Evolutionary conservation across 768 basidiomycete species (phyloP).

Genomic region (Lepiota brunneoincarnata): DNA sequence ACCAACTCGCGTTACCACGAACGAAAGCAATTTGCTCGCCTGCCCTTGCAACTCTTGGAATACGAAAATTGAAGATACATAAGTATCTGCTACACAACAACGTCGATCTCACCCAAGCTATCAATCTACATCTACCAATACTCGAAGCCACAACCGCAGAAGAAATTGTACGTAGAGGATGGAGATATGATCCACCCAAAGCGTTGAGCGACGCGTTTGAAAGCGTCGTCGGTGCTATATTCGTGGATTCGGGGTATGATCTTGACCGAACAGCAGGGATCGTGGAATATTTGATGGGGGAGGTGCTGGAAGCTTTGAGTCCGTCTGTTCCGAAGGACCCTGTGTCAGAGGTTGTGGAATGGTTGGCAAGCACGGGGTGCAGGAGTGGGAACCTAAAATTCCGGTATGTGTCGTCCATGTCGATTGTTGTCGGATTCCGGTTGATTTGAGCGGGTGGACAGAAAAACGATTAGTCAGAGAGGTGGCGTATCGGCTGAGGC

Average conservation of each 20-base stretch:
- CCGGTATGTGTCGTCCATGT: constrained; percentile 5
- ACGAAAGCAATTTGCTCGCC: constrained; percentile 71
- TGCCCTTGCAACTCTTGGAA: constrained; percentile 66
- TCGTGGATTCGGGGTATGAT: constrained; percentile 77
- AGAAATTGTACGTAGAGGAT: constrained; percentile 66
- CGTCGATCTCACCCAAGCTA: constrained; percentile 62
- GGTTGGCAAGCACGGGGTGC: constrained; percentile 61
- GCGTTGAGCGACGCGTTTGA: constrained; percentile 83
- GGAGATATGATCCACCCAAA: constrained; percentile 87
- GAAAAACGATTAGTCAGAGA: constrained; percentile 16
- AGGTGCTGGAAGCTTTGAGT: constrained; percentile 57
- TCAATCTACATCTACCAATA: constrained; percentile 57
- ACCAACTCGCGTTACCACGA: constrained; percentile 71
- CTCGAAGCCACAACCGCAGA: constrained; percentile 53
- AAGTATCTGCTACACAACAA: constrained; percentile 69
- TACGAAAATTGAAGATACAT: constrained; percentile 66
- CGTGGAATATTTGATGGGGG: constrained; percentile 62
- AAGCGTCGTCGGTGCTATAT: constrained; percentile 78
- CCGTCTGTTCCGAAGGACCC: constrained; percentile 69
- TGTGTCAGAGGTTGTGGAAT: constrained; percentile 66
- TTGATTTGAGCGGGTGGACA: constrained; percentile 18
- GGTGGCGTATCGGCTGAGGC: constrained; percentile 32
- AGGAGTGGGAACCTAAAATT: constrained; percentile 28
- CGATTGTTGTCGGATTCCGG: neutral
- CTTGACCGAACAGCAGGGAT: constrained; percentile 65